Evolutionary conservation across 2,329 filamentous ascomycete species (phyloP), one percentile per base, ranked within the genome.

Genomic region (Aspergillus awamori): DNA sequence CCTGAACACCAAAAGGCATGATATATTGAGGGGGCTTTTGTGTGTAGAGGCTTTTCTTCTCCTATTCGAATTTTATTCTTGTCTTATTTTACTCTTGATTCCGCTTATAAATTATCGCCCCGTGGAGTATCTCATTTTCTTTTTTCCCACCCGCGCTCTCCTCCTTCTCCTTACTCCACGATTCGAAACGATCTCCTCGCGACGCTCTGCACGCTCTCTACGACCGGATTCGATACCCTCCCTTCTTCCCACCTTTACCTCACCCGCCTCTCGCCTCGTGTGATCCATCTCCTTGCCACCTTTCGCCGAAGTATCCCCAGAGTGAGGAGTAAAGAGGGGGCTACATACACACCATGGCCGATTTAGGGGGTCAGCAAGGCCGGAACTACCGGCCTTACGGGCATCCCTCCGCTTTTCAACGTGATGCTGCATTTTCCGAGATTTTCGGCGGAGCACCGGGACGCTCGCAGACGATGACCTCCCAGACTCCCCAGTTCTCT

Each of bases 381-480:
- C 82, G 86, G 75, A 82, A 84, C 72, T 83, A 86, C 77, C 80
- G 84, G 74, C 76, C 81, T 64, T 83, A 86, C 74, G 83, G 81
- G 63, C 81, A 82, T 73, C 76, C 83, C 56, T 80, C 83, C 43
- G 80, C 82, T 63, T 78, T 78, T 72, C 91, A 95, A 79, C 90
- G 95, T 80, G 93, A 99, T 86, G 92, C 92, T 69, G 95, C 94
- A 67, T 99, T 96, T 78, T 92, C 91, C 67, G 94, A 94, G 80
- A 98, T 98, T 74, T 99, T 98, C 76, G 95, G 94, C 69, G 88
- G 88, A 66, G 86, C 91, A 66, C 87, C 91, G 49, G 94, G 94
- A 61, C 89, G 95, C 76, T 96, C 93, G 60, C 93, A 97, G 74
- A 97, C 94, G 26, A 97, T 98, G 93, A 95, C 89, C 65, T 93